Base-by-base conservation (phyloP, 1,139 yeast species). In the Sporopachydermia cereana region DNA sequence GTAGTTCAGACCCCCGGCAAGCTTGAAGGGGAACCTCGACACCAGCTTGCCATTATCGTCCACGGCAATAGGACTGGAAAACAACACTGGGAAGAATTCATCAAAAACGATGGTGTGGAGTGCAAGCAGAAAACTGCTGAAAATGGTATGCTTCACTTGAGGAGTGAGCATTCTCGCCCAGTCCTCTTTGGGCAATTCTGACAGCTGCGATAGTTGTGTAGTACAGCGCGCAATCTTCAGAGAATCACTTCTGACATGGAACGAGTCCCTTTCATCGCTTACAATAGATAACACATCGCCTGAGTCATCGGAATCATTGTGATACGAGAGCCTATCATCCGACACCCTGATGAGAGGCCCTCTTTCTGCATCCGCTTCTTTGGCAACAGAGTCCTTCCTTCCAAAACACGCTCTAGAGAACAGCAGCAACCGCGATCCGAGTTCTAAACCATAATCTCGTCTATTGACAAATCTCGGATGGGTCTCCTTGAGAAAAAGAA, bases 401-500 rank as follows among this genome's bases (percentile, higher is more conserved):
- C n/a, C n/a, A n/a, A n/a, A n/a, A n/a, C n/a, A n/a, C n/a, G n/a
- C n/a, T n/a, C n/a, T n/a, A n/a, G n/a, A n/a, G 14, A 25, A 25
- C 7, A 14, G 12, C 29, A 7, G 7, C 12, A 25, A 7, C 14
- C 14, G 7, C 7, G 76, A 79, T 14, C 84, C 84, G 16, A 74
- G 41, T 27, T 69, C 77, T 9, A 77, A 56, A 1, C 83, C 81
- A 41, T 58, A 52, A 55, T 78, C 84, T 47, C 66, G 62, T 46
- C 65, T 60, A 47, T 65, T 53, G 52, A 64, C 68, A 45, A 59
- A 60, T 34, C 60, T 57, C 20, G 66, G 71, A 54, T 76, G 79
- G 2, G 84, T 76, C 57, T 79, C 86, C 54, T 79, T 82, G 34
- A 79, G 58, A 53, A 78, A 77, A 43, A 79, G 65, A 45, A 74